A percentile compares a stretch with the other conserved stretches of the same genome.
These are phyloP conservation scores for Colletotrichum sp. DNA, from an alignment of 2,329 filamentous ascomycete genomes.

Conservation along the genomic window DNA sequence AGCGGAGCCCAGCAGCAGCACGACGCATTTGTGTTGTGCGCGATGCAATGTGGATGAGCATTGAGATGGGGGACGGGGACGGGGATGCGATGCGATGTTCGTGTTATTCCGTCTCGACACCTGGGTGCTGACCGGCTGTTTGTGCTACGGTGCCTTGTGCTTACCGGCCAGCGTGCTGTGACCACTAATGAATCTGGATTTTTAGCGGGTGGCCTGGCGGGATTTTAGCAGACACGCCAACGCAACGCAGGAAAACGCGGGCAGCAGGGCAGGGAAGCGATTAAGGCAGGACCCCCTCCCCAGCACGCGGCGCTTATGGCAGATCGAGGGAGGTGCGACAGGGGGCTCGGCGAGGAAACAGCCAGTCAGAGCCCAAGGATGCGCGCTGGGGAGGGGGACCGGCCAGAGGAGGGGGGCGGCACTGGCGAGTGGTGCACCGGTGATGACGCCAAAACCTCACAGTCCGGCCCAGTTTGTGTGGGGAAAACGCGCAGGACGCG, in stretches of 20 bases:
- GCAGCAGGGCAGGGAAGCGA: not conserved
- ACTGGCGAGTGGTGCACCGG: not conserved
- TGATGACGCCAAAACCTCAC: conserved; percentile 19
- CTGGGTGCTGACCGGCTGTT: not conserved
- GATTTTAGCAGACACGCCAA: conserved; percentile 8
- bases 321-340: conserved; percentile 20
- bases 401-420: not conserved
- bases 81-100: conserved; percentile 4
- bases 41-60: not conserved
- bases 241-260: not conserved
- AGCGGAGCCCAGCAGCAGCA: conserved; percentile 1
- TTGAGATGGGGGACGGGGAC: not conserved
- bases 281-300: conserved; percentile 9
- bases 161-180: not conserved
- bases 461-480: not conserved
- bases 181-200: not conserved
- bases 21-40: conserved; percentile 11
- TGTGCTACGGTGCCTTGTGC: not conserved
- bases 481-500: conserved; percentile 9
- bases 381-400: not conserved
- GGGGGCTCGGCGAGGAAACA: not conserved
- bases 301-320: conserved; percentile 15
- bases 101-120: not conserved
- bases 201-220: not conserved
- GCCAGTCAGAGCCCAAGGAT: not conserved